Evolutionary conservation across 306 rosid species (phyloP).

Genomic region (Sicyos baderoa): DNA sequence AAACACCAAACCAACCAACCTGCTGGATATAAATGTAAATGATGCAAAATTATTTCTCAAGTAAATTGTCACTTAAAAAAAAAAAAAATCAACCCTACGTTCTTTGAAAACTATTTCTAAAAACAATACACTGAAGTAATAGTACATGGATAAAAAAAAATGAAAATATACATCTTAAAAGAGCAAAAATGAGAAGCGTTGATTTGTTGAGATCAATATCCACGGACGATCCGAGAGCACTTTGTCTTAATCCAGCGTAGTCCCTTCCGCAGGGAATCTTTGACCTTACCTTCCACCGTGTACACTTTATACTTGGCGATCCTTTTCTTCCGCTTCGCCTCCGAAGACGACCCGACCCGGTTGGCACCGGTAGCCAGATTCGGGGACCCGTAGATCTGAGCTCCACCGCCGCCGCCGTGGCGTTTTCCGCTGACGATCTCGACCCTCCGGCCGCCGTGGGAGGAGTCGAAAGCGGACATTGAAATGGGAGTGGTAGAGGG

Average conservation of each 20-base stretch:
- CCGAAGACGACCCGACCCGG: slow-evolving; percentile 30
- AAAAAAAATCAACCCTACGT: too few species aligned
- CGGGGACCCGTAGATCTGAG: slow-evolving; percentile 19
- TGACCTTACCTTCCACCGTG: slow-evolving; percentile 56
- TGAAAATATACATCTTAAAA: too few species aligned
- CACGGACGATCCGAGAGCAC: slow-evolving; percentile 51
- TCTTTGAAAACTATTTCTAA: too few species aligned
- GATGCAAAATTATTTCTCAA: too few species aligned
- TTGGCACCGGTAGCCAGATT: slow-evolving; percentile 22
- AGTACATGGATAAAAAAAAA: too few species aligned
- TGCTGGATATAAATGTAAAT: too few species aligned
- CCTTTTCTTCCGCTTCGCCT: slow-evolving; percentile 59
- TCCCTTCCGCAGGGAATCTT: slow-evolving; percentile 48
- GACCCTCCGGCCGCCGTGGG: slow-evolving; percentile 25
- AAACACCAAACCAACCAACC: too few species aligned
- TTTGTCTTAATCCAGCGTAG: slow-evolving; percentile 63
- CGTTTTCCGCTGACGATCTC: slow-evolving; percentile 63
- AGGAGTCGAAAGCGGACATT: slow-evolving; percentile 42
- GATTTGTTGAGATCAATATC: slow-evolving; percentile 21
- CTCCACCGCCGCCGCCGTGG: slow-evolving; percentile 21
- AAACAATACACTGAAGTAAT: too few species aligned
- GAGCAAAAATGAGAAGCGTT: neutral
- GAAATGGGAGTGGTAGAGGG: neutral
- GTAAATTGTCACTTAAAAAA: too few species aligned
- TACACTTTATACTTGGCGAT: slow-evolving; percentile 60